Evolutionary conservation across 768 basidiomycete species (phyloP).

Genomic region (Lentinula raphanica): DNA sequence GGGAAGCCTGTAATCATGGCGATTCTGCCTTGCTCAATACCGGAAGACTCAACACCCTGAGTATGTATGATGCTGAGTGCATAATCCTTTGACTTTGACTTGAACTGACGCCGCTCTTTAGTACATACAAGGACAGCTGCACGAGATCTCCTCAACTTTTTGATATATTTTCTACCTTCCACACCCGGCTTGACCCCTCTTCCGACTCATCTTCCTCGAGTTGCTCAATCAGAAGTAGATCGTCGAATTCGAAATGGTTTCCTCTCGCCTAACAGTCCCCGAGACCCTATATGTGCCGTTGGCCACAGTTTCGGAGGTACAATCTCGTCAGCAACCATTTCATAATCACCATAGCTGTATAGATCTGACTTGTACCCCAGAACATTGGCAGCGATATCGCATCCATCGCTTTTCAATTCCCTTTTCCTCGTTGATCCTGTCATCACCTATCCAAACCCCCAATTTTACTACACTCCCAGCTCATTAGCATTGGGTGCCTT

Average conservation of each 20-base stretch:
- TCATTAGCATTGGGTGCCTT: constrained; percentile 42
- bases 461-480: constrained; percentile 11
- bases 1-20: constrained; percentile 83
- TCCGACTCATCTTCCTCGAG: constrained; percentile 49
- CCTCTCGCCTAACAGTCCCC: constrained; percentile 28
- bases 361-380: constrained; percentile 26
- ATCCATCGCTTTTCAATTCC: constrained; percentile 63
- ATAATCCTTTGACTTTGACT: not conserved
- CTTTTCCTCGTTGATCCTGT: constrained; percentile 80
- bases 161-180: constrained; percentile 61
- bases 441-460: constrained; percentile 33
- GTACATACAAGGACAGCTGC: constrained; percentile 76
- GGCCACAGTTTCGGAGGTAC: constrained; percentile 88
- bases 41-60: constrained; percentile 47
- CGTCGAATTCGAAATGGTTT: constrained; percentile 46
- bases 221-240: constrained; percentile 36
- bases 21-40: constrained; percentile 75
- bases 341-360: not conserved
- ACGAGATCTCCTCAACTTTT: constrained; percentile 75
- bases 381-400: constrained; percentile 56
- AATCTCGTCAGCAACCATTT: constrained; percentile 48
- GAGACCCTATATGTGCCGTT: constrained; percentile 46
- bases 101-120: constrained; percentile 19
- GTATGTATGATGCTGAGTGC: constrained; percentile 34
- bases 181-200: constrained; percentile 24